phyloP scores from a whole-genome alignment of 2,329 filamentous ascomycete species.

The Trichoderma sp. region DNA sequence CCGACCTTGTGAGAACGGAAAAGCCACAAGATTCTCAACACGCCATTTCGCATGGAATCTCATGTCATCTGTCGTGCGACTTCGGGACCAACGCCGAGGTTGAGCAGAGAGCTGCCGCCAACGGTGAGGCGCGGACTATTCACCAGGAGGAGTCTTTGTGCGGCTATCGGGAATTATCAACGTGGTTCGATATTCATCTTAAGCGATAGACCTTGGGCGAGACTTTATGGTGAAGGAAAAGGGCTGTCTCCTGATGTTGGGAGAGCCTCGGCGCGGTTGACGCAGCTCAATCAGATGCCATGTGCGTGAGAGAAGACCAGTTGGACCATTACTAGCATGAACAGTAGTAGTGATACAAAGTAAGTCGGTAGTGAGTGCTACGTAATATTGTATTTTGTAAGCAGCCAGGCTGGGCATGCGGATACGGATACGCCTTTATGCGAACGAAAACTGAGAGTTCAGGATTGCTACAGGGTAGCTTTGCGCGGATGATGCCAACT shows the following conservation, averaged over 20 bases:
- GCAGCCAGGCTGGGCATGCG: background rate
- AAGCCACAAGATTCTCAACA: background rate
- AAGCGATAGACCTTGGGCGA: background rate
- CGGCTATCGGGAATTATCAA: background rate
- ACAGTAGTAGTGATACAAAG: background rate
- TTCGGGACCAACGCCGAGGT: constrained; percentile 6
- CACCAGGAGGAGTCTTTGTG: background rate
- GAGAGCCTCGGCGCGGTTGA: constrained; percentile 8
- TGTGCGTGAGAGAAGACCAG: background rate
- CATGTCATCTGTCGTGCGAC: constrained; percentile 20
- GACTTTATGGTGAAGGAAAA: background rate
- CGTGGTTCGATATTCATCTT: background rate
- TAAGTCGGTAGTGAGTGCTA: background rate
- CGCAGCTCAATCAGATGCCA: background rate
- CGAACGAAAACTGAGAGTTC: background rate
- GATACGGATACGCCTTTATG: constrained; percentile 14
- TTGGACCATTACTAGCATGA: background rate
- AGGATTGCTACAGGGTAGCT: background rate
- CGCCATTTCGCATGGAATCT: constrained; percentile 25
- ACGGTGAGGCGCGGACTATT: background rate
- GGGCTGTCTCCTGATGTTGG: background rate
- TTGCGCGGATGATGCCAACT: background rate
- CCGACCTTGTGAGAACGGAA: constrained; percentile 1
- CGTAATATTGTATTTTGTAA: background rate
- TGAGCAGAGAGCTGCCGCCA: background rate